These are phyloP conservation scores for Potentilla sterilis DNA, from an alignment of 306 rosid genomes.

Conservation along the genomic window DNA sequence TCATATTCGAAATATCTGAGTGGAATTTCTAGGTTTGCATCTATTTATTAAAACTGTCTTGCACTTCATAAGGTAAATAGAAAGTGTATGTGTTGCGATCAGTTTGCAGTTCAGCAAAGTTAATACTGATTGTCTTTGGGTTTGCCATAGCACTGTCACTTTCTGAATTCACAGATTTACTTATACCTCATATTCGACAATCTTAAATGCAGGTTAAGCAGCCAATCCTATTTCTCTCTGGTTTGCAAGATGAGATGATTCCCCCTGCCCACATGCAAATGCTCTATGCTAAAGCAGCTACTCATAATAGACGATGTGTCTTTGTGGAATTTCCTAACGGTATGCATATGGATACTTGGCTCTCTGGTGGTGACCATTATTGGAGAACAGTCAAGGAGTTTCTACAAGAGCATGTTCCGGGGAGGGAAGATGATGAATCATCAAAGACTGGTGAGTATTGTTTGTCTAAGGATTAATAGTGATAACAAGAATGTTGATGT, in stretches of 20 bases:
- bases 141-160: slow-evolving; percentile 1
- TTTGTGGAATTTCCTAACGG: slow-evolving; percentile 87
- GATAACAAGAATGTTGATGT: background rate
- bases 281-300: slow-evolving; percentile 95
- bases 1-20: background rate
- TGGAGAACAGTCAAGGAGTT: slow-evolving; percentile 84
- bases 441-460: slow-evolving; percentile 41
- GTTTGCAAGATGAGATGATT: slow-evolving; percentile 97
- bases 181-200: slow-evolving; percentile 7
- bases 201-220: slow-evolving; percentile 69
- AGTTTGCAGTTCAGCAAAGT: background rate
- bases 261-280: slow-evolving; percentile 86
- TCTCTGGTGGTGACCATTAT: slow-evolving; percentile 81
- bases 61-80: background rate
- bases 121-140: background rate
- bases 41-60: background rate
- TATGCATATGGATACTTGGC: slow-evolving; percentile 99
- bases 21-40: background rate
- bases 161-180: slow-evolving; percentile 13
- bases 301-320: slow-evolving; percentile 66
- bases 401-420: slow-evolving; percentile 56
- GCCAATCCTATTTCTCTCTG: slow-evolving; percentile 94
- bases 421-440: slow-evolving; percentile 44
- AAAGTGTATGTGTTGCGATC: background rate
- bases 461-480: background rate